Conservation (phyloP, 2,329 filamentous ascomycete species). For the Colletotrichum sp. region DNA sequence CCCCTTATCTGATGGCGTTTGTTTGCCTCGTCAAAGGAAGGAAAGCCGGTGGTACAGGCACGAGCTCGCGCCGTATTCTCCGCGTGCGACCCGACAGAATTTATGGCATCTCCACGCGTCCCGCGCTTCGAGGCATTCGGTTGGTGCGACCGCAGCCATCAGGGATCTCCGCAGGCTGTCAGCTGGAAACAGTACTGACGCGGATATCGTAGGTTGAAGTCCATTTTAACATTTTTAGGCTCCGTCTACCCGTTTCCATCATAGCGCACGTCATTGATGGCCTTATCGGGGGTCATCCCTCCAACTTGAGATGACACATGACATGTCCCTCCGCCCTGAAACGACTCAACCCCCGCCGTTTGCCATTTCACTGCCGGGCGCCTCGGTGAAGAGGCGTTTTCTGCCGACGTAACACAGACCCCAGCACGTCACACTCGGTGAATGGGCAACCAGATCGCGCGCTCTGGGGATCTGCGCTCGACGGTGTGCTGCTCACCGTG, state of each 20-base stretch:
- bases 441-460: slow-evolving; percentile 10
- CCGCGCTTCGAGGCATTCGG: neutral
- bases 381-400: neutral
- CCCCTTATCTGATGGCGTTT: neutral
- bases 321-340: neutral
- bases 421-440: neutral
- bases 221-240: neutral
- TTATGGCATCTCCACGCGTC: neutral
- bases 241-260: neutral
- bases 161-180: neutral
- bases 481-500: neutral
- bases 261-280: neutral
- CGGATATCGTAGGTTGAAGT: neutral
- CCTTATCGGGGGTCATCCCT: neutral
- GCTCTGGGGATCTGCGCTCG: neutral
- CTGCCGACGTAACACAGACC: neutral
- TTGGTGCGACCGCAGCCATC: neutral
- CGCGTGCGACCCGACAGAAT: neutral
- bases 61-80: neutral
- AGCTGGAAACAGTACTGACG: neutral
- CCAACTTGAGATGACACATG: neutral
- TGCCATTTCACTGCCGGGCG: neutral
- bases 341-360: neutral
- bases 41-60: neutral
- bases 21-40: neutral